Base-by-base conservation (phyloP, 1,284 basidiomycete species). In the Termitomyces sp. region DNA sequence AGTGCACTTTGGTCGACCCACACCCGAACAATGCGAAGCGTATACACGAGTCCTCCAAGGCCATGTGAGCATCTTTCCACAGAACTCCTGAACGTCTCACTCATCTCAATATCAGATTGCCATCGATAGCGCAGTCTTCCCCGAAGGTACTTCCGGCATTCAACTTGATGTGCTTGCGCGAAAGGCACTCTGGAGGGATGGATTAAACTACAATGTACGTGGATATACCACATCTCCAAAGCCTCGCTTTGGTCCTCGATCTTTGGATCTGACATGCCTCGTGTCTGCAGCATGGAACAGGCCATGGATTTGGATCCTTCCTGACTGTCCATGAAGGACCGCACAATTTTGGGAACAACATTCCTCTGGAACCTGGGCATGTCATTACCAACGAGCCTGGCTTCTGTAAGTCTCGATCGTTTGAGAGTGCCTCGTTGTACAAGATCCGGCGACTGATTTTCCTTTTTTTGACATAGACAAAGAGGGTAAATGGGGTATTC, bases 31-130 rank as follows among this genome's bases (percentile, higher is more conserved):
- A 68, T 88, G 85, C 64, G 87, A 95, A 57, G 93, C 94, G 1
- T 98, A 88, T 67, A 99, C 97, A 14, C 79, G 93, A 21, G 97
- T 99, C 24, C 71, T 99, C 49, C 96, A 99, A 71, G 96, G 96
- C 3, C 96, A 99, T 73, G 88, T 91, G 73, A 60, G 86, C 57
- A 58, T 47, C 46, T 53, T 33, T 31, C 31, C 16, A 31, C 37
- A 30, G 35, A 33, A 33, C 45, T 24, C 26, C 28, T 16, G 30
- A 37, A 11, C 42, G 52, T 30, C 39, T 10, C 30, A 30, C 24
- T 40, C 3, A 31, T 16, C 21, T n/a, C 7, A 6, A 56, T 52
- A 49, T 46, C 51, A 91, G 87, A 95, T 98, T 60, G 91, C 93
- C 35, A 93, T 97, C 60, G 92, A 95, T 69, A 83, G 77, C 56